These are phyloP conservation scores for Aspergillaceae sp. DNA, from an alignment of 2,329 filamentous ascomycete species.

Conservation along the genomic window DNA sequence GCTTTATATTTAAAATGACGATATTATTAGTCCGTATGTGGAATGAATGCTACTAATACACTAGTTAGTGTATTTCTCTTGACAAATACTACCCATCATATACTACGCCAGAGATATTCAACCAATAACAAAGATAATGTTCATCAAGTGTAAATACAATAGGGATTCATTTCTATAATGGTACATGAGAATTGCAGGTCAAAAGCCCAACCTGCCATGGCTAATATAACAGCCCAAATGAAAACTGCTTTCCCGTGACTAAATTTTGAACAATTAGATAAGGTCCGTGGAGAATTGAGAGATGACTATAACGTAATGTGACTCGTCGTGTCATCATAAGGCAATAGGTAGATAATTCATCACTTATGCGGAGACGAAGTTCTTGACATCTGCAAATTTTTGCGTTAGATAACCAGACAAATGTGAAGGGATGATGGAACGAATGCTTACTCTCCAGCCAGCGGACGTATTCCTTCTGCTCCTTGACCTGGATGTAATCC, in stretches of 20 bases:
- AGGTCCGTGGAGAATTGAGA: background rate
- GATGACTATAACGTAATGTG: background rate
- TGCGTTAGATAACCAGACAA: slow-evolving; percentile 6
- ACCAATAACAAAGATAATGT: no score
- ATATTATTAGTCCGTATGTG: no score
- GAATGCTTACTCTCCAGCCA: slow-evolving; percentile 66
- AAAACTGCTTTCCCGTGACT: background rate
- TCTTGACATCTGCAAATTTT: slow-evolving; percentile 58
- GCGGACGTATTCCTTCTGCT: slow-evolving; percentile 89
- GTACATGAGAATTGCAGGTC: no score
- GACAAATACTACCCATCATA: no score
- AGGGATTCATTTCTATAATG: no score
- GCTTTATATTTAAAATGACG: no score
- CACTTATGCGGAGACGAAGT: slow-evolving; percentile 63
- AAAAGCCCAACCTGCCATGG: background rate
- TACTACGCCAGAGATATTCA: no score
- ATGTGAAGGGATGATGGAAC: background rate
- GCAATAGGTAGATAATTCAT: background rate
- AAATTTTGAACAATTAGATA: background rate
- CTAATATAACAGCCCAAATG: background rate
- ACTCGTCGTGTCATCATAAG: background rate
- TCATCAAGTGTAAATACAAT: no score
- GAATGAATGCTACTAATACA: no score
- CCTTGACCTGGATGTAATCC: slow-evolving; percentile 96
- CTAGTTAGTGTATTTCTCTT: no score